phyloP scores from a whole-genome alignment of 768 basidiomycete species.

The Symmetrospora coprosmae region DNA sequence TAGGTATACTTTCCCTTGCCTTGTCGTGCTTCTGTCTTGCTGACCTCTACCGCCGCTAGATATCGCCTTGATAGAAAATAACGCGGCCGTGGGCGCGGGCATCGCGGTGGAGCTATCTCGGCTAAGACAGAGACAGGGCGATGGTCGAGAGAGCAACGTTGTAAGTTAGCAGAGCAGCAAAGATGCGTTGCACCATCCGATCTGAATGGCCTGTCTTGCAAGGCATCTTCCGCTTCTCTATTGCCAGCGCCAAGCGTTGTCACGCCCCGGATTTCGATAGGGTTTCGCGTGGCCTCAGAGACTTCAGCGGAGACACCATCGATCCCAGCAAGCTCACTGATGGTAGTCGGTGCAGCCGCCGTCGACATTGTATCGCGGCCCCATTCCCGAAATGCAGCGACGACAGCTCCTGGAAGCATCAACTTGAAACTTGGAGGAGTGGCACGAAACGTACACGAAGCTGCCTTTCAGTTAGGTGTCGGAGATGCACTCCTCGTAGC shows the following conservation, averaged over 20 bases:
- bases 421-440: constrained; percentile 70
- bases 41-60: constrained; percentile 41
- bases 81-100: constrained; percentile 63
- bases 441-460: constrained; percentile 87
- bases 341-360: constrained; percentile 69
- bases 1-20: constrained; percentile 37
- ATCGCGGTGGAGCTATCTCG: constrained; percentile 64
- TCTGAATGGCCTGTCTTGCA: too few species aligned
- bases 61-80: constrained; percentile 76
- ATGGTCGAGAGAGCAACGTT: too few species aligned
- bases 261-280: too few species aligned
- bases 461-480: constrained; percentile 48
- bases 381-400: constrained; percentile 34
- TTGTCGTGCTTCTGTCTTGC: background rate
- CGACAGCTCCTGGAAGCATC: constrained; percentile 68
- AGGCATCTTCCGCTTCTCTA: too few species aligned
- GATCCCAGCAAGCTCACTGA: background rate
- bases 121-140: constrained; percentile 39
- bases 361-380: constrained; percentile 61
- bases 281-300: too few species aligned
- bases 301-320: too few species aligned
- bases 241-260: too few species aligned
- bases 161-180: too few species aligned
- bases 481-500: constrained; percentile 50
- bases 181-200: too few species aligned